Evolutionary conservation across 495 filamentous ascomycete species (phyloP), one percentile per base, ranked within the genome.

Genomic region (Sphaerosporella brunnea): DNA sequence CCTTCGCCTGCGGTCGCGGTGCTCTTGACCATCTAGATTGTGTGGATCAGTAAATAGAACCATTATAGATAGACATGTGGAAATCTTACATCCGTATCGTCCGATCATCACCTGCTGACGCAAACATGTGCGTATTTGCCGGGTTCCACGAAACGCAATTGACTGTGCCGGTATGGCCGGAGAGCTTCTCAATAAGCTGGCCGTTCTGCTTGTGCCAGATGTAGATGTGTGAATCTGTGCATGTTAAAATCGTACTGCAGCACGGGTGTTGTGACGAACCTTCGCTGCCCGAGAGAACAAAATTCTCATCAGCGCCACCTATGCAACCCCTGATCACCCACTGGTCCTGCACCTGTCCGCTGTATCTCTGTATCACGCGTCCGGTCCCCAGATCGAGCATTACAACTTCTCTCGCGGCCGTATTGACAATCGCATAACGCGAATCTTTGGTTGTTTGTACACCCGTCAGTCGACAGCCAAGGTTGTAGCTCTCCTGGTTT

Each of bases 61-160:
- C 7, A 19, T 9, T 13, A n/a, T 34, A 25, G 23, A 9, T 23
- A 35, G 34, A 10, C n/a, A 18, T 24, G 40, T 10, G 11, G 25
- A 40, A 18, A 50, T 55, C 77, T 63, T 70, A 93, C 87, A 97
- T 93, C 62, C 82, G 77, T 45, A 96, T 78, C 56, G 73, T 76
- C 35, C 67, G 65, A 56, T 97, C 90, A 61, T 97, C 90, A 2
- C 90, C 88, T 49, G 82, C 86, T 9, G 84, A 83, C 5, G 86
- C 90, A 63, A 94, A 93, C 71, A 94, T 79, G 50, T 73, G 72
- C 2, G 84, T 78, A 60, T 93, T 71, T 2, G 65, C 67, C 1
- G 87, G 85, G 54, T 87, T 92, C 90, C 90, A 97, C 4, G 81
- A 72, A 26, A 93, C 81, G n/a, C 84, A 72, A 63, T 94, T 97